Base-by-base conservation (phyloP, 495 filamentous ascomycete genomes). In the Cercophora newfieldiana region DNA sequence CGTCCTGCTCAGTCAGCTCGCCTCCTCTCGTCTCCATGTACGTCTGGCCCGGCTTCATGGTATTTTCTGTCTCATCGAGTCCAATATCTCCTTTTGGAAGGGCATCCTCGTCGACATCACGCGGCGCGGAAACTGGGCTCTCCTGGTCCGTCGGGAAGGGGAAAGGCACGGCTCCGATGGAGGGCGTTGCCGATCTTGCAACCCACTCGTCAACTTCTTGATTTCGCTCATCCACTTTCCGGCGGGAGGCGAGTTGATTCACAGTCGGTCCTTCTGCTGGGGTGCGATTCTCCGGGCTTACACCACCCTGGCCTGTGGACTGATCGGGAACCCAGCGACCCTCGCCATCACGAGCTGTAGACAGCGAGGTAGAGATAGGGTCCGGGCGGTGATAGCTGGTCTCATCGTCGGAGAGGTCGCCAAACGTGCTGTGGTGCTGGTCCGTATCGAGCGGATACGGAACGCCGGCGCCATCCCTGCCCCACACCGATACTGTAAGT, bases 401-500 rank as follows among this genome's bases (percentile, higher is more conserved):
- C 30, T 51, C 65, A 44, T 72, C 65, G 1, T 65, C 31, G 24
- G 59, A 57, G 25, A 59, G 18, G 21, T 51, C 28, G 53, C 47
- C 48, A 18, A 64, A 70, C 10, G 37, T 30, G 55, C 47, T 51
- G 16, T 61, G 55, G 60, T 65, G 54, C 33, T 72, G 63, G 7
- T 44, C 69, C 28, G 72, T 68, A 48, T 78, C 71, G 22, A 74
- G 28, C 2, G 73, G 68, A 33, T 74, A 71, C 1, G 75, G 66
- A 3, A 71, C 71, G 2, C 56, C 61, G 12, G 69, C 73, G 22
- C 76, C 67, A 50, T 77, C 79, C 48, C 71, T 68, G 7, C 74
- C 77, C 81, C 82, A 86, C 56, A 81, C 72, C 14, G 82, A 83
- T 48, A 84, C 78, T 2, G 78, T 82, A 10, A 84, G 76, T 16